phyloP scores from a whole-genome alignment of 177 flowering plant species.

The Tripterygium wilfordii region DNA sequence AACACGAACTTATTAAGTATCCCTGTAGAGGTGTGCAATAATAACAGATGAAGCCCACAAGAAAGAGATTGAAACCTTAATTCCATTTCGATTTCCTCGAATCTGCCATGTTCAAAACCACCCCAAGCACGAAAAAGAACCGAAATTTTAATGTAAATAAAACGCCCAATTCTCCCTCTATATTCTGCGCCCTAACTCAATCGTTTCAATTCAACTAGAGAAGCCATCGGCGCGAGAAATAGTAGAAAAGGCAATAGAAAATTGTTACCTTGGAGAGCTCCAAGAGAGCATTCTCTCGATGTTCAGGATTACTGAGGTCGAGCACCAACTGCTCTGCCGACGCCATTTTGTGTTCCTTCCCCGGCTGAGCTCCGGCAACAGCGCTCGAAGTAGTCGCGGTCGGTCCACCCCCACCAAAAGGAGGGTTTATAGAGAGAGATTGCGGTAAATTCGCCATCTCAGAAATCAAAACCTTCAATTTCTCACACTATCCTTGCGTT shows the following conservation, averaged over 20 bases:
- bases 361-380: too few relatives aligned
- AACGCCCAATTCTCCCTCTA: too few relatives aligned
- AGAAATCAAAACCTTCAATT: too few relatives aligned
- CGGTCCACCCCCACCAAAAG: constrained; percentile 33
- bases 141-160: too few relatives aligned
- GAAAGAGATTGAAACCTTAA: constrained; percentile 57
- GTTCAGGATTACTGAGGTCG: constrained; percentile 71
- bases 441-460: constrained; percentile 53
- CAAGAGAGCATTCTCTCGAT: constrained; percentile 77
- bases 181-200: background rate
- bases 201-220: background rate
- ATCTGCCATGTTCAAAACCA: too few relatives aligned
- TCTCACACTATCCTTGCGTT: too few relatives aligned
- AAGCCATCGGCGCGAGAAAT: too few relatives aligned
- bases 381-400: constrained; percentile 18
- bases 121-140: too few relatives aligned
- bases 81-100: too few relatives aligned
- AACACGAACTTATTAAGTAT: constrained; percentile 19
- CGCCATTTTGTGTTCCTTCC: too few relatives aligned
- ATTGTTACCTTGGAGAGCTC: constrained; percentile 72
- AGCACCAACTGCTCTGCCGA: too few relatives aligned
- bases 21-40: constrained; percentile 59
- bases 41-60: constrained; percentile 76
- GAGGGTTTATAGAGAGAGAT: constrained; percentile 35
- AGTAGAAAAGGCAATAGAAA: background rate